Base-by-base conservation (phyloP, 805 yeast genomes). In the Myxozyma kluyveri region DNA sequence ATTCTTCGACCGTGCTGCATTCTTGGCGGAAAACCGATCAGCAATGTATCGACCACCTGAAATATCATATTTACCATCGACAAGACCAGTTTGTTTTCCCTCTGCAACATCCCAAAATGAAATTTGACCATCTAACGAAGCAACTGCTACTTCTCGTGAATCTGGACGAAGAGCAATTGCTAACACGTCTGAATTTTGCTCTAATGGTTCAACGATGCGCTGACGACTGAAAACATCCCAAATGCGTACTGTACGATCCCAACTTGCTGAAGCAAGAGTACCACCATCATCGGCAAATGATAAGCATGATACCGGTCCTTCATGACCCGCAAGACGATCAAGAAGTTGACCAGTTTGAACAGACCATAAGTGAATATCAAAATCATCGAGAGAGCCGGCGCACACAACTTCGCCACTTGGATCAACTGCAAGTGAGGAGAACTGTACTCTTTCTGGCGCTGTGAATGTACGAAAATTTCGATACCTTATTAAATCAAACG, bases 341-440 rank as follows among this genome's bases (percentile, higher is more conserved):
- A 93, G 77, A 43, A 93, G 72, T 67, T 90, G 96, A 1, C 95
- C 84, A 0, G 97, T 90, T 72, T 93, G 98, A 1, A 93, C 97
- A 4, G 96, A 88, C 99, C 99, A 93, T 31, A 93, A 88, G 65
- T 86, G 90, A 53, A 93, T 86, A 52, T 87, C 96, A 69, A 83
- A 93, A 57, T 84, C 85, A 65, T 90, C 96, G 39, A 83, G 75
- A 2, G 96, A 86, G 1, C 96, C 96, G 2, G 97, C 99, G 64
- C 93, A 89, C 2, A 93, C 93, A 46, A 93, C 83, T 69, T 93
- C 99, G 29, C 98, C 99, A 64, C 95, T 85, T 26, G 98, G 96
- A 68, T 93, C 99, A 39, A 89, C 96, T 0, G 98, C 98, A 54
- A 93, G 71, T 47, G 88, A 80, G 46, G 82, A 83, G 69, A 91